Percentiles rank a stretch among this genome's conserved stretches.
Conservation (phyloP, 169 alveolate species). For the Eimeria tenella region DNA sequence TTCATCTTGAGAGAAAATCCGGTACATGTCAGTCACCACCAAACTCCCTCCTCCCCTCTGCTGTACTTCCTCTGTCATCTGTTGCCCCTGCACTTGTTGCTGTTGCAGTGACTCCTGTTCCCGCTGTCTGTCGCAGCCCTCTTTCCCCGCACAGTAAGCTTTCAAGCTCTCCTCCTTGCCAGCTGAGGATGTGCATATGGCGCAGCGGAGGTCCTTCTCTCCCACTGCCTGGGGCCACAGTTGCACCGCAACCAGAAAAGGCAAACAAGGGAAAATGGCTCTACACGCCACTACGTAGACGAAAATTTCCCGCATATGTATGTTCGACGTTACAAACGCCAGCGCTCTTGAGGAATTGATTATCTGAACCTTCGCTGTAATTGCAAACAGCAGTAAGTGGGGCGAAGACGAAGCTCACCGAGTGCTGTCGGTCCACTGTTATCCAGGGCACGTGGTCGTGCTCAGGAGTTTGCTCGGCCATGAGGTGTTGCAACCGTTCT, state of each 20-base stretch:
- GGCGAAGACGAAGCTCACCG: not conserved
- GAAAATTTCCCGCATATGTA: too few relatives aligned
- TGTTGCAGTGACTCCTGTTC: conserved; percentile 19
- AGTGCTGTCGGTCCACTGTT: conserved; percentile 20
- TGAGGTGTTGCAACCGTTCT: conserved; percentile 25
- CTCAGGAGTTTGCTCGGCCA: conserved; percentile 48
- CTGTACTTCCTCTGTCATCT: not conserved
- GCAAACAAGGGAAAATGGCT: not conserved
- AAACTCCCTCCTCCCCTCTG: not conserved
- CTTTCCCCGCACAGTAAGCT: conserved; percentile 15
- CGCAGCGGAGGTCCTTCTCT: conserved; percentile 59
- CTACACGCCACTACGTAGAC: not conserved
- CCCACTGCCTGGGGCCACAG: conserved; percentile 4
- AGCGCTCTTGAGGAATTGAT: too few relatives aligned
- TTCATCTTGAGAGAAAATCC: conserved; percentile 14
- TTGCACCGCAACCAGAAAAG: not conserved
- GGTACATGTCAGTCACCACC: conserved; percentile 12
- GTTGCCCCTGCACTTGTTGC: not conserved
- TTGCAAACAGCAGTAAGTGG: not conserved
- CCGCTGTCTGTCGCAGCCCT: conserved; percentile 33
- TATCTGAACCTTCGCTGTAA: not conserved
- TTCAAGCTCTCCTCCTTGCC: conserved; percentile 10
- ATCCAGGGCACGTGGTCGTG: conserved; percentile 62
- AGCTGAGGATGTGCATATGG: conserved; percentile 38
- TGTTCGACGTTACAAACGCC: too few relatives aligned